Percentiles rank a stretch among this genome's conserved stretches.
These are phyloP conservation scores for Didymella segeticola DNA, from an alignment of 2,329 filamentous ascomycete genomes.

Conservation along the genomic window DNA sequence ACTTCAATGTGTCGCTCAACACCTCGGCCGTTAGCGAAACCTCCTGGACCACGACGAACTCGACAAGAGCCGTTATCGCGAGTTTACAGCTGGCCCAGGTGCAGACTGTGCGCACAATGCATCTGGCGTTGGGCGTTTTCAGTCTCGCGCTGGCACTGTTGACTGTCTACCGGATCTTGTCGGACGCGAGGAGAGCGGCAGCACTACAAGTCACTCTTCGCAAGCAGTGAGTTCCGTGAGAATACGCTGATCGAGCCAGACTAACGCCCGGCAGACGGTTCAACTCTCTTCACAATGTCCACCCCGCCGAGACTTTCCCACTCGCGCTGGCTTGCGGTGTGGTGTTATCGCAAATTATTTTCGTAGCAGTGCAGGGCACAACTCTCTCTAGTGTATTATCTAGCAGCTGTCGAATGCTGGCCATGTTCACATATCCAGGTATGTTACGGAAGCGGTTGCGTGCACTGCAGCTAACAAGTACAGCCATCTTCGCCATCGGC, in stretches of 20 bases:
- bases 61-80: slow-evolving; percentile 41
- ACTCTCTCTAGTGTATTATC: slow-evolving; percentile 48
- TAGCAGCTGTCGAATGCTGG: slow-evolving; percentile 42
- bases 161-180: slow-evolving; percentile 47
- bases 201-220: slow-evolving; percentile 39
- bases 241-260: neutral
- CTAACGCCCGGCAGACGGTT: slow-evolving; percentile 41
- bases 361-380: slow-evolving; percentile 49
- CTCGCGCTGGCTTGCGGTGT: slow-evolving; percentile 49
- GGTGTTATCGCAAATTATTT: slow-evolving; percentile 47
- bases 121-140: slow-evolving; percentile 49
- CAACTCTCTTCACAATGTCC: slow-evolving; percentile 46
- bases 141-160: slow-evolving; percentile 46
- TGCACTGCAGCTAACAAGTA: slow-evolving; percentile 23
- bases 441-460: slow-evolving; percentile 27
- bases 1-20: slow-evolving; percentile 49
- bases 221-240: slow-evolving; percentile 38
- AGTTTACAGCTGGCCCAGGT: slow-evolving; percentile 47
- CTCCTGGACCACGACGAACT: slow-evolving; percentile 42
- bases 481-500: slow-evolving; percentile 71
- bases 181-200: slow-evolving; percentile 47
- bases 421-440: slow-evolving; percentile 50
- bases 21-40: slow-evolving; percentile 35
- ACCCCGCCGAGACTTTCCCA: slow-evolving; percentile 51
- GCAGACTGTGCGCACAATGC: slow-evolving; percentile 48